A percentile compares a stretch with the other conserved stretches of the same genome.
phyloP scores from a whole-genome alignment of 139 green algal species.

The Medakamo hakoo region DNA sequence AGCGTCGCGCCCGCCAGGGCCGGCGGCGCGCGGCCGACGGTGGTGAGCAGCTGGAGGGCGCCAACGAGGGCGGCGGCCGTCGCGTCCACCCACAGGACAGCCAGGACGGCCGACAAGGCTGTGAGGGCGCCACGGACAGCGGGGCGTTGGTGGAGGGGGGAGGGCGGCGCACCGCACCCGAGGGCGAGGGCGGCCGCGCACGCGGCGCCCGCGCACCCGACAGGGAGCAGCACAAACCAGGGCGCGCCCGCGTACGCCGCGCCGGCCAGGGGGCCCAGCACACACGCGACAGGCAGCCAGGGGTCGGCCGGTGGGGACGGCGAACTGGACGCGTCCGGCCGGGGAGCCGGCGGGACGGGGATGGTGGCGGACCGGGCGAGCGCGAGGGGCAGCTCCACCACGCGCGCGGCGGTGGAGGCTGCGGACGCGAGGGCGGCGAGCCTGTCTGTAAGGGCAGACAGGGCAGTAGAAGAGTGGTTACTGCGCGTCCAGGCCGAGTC shows the following conservation, averaged over 20 bases:
- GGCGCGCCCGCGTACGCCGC: background rate
- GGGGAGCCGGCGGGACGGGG: conserved; percentile 14
- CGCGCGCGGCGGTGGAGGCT: too few species aligned
- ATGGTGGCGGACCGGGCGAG: conserved; percentile 16
- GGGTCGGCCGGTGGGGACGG: too few species aligned
- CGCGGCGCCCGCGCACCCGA: background rate
- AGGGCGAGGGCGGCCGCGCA: background rate
- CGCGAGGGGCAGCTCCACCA: conserved; percentile 8
- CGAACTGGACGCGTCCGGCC: too few species aligned
- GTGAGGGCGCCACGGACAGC: background rate
- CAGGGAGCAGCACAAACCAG: conserved; percentile 1
- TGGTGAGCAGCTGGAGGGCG: conserved; percentile 42
- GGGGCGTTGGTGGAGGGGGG: background rate
- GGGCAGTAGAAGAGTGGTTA: too few species aligned
- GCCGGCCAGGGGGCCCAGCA: background rate
- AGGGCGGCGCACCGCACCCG: background rate
- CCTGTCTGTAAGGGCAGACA: too few species aligned
- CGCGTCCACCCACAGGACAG: conserved; percentile 65
- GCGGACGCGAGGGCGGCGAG: too few species aligned
- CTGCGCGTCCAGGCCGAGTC: too few species aligned
- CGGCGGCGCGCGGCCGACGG: conserved; percentile 30
- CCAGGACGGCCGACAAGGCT: conserved; percentile 43
- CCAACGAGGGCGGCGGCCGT: conserved; percentile 47
- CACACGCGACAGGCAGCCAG: background rate
- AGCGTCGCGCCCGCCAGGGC: conserved; percentile 69